Conservation (phyloP, 345 rosid species). For the rapeseed (Brassica napus) region DNA sequence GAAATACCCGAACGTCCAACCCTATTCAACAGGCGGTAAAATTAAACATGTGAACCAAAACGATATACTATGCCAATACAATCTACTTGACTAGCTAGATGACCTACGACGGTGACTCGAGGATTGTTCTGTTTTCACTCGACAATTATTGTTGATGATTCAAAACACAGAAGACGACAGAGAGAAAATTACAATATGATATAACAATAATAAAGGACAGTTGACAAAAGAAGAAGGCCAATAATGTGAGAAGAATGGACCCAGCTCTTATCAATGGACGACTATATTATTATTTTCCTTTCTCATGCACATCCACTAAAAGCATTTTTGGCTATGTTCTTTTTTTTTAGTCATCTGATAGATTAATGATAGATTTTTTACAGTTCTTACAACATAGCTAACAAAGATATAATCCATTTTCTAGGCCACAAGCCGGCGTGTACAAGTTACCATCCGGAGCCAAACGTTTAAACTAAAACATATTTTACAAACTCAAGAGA, state of each 20-base stretch:
- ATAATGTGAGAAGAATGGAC: slow-evolving; percentile 2
- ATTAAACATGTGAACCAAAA: neutral
- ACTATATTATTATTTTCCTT: slow-evolving; percentile 1
- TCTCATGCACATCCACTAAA: neutral
- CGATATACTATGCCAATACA: neutral
- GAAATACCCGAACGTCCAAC: no score
- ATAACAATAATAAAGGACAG: neutral
- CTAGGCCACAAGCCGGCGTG: no score
- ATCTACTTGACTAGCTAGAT: neutral
- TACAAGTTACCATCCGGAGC: no score
- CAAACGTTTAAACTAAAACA: no score
- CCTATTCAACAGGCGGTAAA: no score
- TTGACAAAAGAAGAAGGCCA: slow-evolving; percentile 23
- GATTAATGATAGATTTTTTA: no score
- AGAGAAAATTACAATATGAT: neutral
- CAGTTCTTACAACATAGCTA: no score
- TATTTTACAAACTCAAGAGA: no score
- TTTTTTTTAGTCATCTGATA: no score
- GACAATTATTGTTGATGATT: neutral
- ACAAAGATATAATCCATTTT: no score
- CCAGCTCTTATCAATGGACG: slow-evolving; percentile 14
- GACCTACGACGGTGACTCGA: neutral
- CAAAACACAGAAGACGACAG: neutral
- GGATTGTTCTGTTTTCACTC: neutral
- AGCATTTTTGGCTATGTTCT: neutral